Conservation (phyloP, 2,329 filamentous ascomycete species). For the Fusarium chlamydosporum region DNA sequence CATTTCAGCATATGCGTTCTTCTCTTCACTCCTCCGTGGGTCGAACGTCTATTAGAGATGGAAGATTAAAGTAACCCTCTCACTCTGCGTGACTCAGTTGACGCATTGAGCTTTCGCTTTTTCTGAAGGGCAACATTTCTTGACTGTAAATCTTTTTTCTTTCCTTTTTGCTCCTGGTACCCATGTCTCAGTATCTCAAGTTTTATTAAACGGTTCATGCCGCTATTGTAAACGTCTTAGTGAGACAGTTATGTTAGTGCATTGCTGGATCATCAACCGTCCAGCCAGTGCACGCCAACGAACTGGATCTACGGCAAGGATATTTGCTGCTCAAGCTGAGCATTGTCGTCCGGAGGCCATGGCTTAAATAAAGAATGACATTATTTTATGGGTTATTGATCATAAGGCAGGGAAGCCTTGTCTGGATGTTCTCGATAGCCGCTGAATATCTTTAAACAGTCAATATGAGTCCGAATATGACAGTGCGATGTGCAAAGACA, state of each 20-base stretch:
- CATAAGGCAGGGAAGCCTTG: constrained; percentile 7
- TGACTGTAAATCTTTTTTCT: not conserved
- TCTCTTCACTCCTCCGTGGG: constrained; percentile 64
- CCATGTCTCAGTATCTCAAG: not conserved
- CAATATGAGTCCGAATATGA: not conserved
- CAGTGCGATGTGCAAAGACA: not conserved
- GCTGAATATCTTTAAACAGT: not conserved
- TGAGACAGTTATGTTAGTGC: not conserved
- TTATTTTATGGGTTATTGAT: constrained; percentile 11
- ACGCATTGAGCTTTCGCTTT: constrained; percentile 63
- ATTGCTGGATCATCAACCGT: not conserved
- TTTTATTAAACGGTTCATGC: not conserved
- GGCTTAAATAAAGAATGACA: constrained; percentile 9
- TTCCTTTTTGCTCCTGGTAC: not conserved
- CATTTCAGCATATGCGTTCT: constrained; percentile 70
- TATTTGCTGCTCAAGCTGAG: constrained; percentile 7
- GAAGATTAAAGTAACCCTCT: constrained; percentile 66
- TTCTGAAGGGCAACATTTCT: constrained; percentile 62
- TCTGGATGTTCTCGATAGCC: not conserved
- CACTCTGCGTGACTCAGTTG: constrained; percentile 65
- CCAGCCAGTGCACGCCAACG: not conserved
- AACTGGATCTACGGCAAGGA: constrained; percentile 12
- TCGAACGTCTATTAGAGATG: constrained; percentile 69
- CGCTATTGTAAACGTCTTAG: not conserved
- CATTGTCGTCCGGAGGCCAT: constrained; percentile 5